Evolutionary conservation across 1,139 yeast species (phyloP), one percentile per base, ranked within the genome.

Genomic region (Yamadazyma spencermartinsiae): DNA sequence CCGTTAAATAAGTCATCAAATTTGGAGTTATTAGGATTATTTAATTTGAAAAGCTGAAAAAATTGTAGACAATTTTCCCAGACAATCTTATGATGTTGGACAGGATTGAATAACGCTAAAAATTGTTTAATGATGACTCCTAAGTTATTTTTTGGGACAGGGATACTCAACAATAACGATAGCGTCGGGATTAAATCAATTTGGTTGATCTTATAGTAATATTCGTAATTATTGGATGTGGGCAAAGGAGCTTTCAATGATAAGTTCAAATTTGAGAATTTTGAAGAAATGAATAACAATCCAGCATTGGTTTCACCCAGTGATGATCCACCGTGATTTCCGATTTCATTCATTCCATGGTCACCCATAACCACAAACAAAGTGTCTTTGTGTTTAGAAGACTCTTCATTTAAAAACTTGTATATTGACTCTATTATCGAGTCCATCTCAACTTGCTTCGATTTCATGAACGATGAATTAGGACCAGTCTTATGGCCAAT

Each of bases 401-500:
- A 35, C 1, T 43, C 33, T 4, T 14, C 14, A 11, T 52, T 42
- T 3, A 77, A 56, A 7, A 69, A 61, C 0, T 65, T 55, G 55
- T 79, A 88, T 0, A 92, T 58, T 26, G 67, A 54, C 37, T 71
- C 46, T 6, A 89, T 66, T 2, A 92, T 74, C 0, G 43, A 50
- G 58, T 92, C 97, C 96, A 92, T 88, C 60, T 92, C 98, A 6
- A 42, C 43, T 46, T 89, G 98, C 51, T 92, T 92, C 0, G 65
- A 68, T 2, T 80, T 77, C 98, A 94, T 92, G 50, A 80, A 82
- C 0, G 73, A 63, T 5, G 96, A 87, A 4, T 67, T 54, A 0
- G 98, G 94, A 0, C 98, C 99, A 27, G 96, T 95, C 56, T 89
- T 90, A 59, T 94, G 98, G 1, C 99, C 98, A 50, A 94, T 94